phyloP scores from a whole-genome alignment of 176 grass and related monocot species.

The Phragmites australis region DNA sequence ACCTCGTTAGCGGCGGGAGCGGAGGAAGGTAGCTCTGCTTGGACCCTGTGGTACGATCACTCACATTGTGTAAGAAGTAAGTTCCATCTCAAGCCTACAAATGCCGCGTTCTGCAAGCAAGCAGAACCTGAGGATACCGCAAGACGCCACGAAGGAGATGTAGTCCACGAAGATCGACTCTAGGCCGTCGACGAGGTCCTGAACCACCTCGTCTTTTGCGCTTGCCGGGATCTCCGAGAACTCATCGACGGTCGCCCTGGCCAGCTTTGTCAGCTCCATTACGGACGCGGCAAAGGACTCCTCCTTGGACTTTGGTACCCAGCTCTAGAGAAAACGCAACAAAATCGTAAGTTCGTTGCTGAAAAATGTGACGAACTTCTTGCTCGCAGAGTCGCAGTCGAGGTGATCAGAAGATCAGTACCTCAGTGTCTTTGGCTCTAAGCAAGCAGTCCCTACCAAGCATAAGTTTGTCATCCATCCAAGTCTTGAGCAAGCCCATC shows the following conservation, averaged over 20 bases:
- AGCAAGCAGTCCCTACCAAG: slow-evolving; percentile 65
- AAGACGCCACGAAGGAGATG: slow-evolving; percentile 78
- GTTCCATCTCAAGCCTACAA: background rate
- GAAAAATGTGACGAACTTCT: background rate
- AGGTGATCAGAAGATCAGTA: background rate
- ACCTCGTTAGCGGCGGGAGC: slow-evolving; percentile 71
- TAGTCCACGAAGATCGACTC: slow-evolving; percentile 66
- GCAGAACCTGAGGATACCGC: slow-evolving; percentile 51
- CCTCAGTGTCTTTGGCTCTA: slow-evolving; percentile 89
- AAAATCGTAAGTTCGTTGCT: background rate
- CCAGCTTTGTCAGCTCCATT: slow-evolving; percentile 76
- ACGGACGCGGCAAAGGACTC: slow-evolving; percentile 77
- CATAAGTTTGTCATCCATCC: slow-evolving; percentile 84
- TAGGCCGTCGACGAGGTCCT: slow-evolving; percentile 72
- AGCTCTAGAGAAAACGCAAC: slow-evolving; percentile 51
- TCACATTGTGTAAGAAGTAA: background rate
- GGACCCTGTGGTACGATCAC: slow-evolving; percentile 35
- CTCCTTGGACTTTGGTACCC: slow-evolving; percentile 78
- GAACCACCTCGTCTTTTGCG: slow-evolving; percentile 72
- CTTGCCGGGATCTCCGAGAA: slow-evolving; percentile 83
- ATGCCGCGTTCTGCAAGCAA: no score
- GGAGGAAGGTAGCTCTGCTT: slow-evolving; percentile 78
- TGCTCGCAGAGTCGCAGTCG: background rate
- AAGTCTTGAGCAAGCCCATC: slow-evolving; percentile 72
- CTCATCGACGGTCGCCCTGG: slow-evolving; percentile 63